Base-by-base conservation (phyloP, 257 asterid genomes). In the Phtheirospermum japonicum region DNA sequence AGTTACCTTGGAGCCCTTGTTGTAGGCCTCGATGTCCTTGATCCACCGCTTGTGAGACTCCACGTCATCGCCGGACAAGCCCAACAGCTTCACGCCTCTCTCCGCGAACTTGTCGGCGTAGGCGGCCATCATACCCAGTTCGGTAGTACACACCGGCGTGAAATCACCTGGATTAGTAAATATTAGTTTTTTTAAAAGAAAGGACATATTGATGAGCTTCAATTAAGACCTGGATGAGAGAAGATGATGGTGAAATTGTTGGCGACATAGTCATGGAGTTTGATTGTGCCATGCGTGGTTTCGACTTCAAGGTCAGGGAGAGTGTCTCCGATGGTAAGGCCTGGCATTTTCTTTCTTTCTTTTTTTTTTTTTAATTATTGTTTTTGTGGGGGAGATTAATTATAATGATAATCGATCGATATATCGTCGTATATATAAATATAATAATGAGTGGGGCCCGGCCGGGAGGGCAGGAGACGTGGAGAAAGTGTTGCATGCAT, bases 121-220 rank as follows among this genome's bases (percentile, higher is more conserved):
- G 2, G 79, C 86, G 0, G 98, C 95, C 95, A 92, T 92, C 71
- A 67, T 66, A 0, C 93, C 95, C 0, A 92, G 80, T 45, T 92
- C 97, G n/a, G 96, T 88, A 14, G 98, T 88, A 71, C 98, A 91
- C 3, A 91, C 98, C 4, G 98, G 96, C 2, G 96, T 91, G 56
- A 91, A 91, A 59, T 91, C 98, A 5, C 85, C 95, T n/a, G n/a
- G n/a, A n/a, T n/a, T n/a, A n/a, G n/a, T n/a, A n/a, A n/a, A n/a
- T n/a, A n/a, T n/a, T n/a, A n/a, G n/a, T n/a, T n/a, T n/a, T n/a
- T n/a, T n/a, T n/a, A n/a, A n/a, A n/a, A n/a, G n/a, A n/a, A n/a
- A n/a, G n/a, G n/a, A n/a, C n/a, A n/a, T n/a, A n/a, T n/a, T n/a
- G n/a, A n/a, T n/a, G n/a, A n/a, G n/a, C n/a, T n/a, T n/a, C n/a